These are phyloP conservation scores for Phytophthora constricta DNA, from an alignment of 352 stramenopile species.

Conservation along the genomic window DNA sequence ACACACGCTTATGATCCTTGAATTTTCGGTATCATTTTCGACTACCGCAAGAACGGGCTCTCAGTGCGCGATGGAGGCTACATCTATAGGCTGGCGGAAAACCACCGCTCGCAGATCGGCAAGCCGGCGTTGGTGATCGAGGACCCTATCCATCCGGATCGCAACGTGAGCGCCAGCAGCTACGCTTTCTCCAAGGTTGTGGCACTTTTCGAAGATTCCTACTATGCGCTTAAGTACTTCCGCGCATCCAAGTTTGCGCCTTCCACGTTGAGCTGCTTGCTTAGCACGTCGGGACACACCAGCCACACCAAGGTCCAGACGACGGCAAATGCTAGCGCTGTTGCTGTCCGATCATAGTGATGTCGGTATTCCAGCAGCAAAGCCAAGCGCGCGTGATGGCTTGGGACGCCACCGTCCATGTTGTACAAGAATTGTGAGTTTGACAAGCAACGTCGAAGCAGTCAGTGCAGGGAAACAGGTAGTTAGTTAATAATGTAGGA, in stretches of 20 bases:
- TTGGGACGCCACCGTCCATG: constrained; percentile 18
- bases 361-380: constrained; percentile 5
- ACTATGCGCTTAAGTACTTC: constrained; percentile 87
- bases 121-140: constrained; percentile 88
- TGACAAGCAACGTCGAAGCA: constrained; percentile 22
- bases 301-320: constrained; percentile 31
- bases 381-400: constrained; percentile 18
- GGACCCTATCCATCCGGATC: constrained; percentile 87
- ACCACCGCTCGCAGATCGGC: constrained; percentile 46
- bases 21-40: constrained; percentile 90
- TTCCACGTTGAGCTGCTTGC: constrained; percentile 81
- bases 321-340: background rate
- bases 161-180: constrained; percentile 88
- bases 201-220: constrained; percentile 85
- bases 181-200: constrained; percentile 89
- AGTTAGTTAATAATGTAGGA: constrained; percentile 27
- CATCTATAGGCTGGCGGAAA: constrained; percentile 81
- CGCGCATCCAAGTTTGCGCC: constrained; percentile 75
- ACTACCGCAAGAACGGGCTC: constrained; percentile 85
- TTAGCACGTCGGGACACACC: constrained; percentile 71
- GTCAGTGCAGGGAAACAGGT: constrained; percentile 23
- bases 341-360: constrained; percentile 31
- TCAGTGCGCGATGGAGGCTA: constrained; percentile 88
- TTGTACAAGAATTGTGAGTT: constrained; percentile 43
- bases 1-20: constrained; percentile 79